Base-by-base conservation (phyloP, 345 rosid species). In the Gossypium australe region DNA sequence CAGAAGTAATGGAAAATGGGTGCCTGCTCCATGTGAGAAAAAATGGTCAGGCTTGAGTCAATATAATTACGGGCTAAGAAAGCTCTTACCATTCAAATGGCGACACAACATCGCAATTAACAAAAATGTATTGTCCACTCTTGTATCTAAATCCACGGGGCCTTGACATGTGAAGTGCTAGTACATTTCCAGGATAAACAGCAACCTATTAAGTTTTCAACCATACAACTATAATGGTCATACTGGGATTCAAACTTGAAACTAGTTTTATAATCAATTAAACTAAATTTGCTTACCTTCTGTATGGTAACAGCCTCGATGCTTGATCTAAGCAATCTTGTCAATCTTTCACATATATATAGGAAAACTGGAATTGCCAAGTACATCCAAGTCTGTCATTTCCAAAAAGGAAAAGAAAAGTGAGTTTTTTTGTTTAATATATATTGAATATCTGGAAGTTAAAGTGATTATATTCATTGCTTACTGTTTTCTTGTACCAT, bases 1-100 rank as follows among this genome's bases (percentile, higher is more conserved):
- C 90, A 13, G 97, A 89, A 11, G 97, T 90, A 45, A 92, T 92
- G 10, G 96, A 92, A 80, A 92, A 92, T 76, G 97, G 96, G 69
- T 92, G 97, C 96, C 97, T 92, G 82, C 52, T 27, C 41, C 70
- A 70, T 62, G 65, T 34, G 55, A 69, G 0, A 17, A 29, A 58
- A 72, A 11, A 58, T 45, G 11, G 18, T 41, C 34, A 24, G 62
- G 59, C 1, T 25, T 22, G 11, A 10, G 62, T 22, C 27, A 10
- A 55, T 34, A 55, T n/a, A 44, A 44, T 44, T 20, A 66, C 17
- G 53, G 29, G 18, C 12, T 11, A 14, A 27, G 38, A 24, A 27
- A 2, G 17, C 11, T 45, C 25, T 59, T 73, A 90, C 97, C 97
- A 92, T 79, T 92, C 97, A 72, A 92, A 90, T 55, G 95, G 93